Percentiles rank a stretch among this genome's conserved stretches.
Conservation (phyloP, 805 yeast genomes). For the Grigorovia humatica region DNA sequence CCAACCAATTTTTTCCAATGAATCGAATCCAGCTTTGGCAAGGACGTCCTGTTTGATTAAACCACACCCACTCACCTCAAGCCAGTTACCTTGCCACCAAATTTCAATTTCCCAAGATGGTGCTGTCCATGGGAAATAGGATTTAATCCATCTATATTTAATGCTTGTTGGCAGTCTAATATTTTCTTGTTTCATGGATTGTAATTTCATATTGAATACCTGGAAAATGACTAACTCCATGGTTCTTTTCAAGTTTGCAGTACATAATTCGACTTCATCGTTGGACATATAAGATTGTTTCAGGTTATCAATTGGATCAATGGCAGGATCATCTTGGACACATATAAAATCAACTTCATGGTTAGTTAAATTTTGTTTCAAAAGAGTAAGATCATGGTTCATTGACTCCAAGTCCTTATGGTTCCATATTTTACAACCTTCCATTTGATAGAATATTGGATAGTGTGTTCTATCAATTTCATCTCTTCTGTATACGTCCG, state of each 20-base stretch:
- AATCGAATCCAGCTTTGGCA: slow-evolving; percentile 54
- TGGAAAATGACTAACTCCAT: slow-evolving; percentile 73
- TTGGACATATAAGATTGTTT: slow-evolving; percentile 69
- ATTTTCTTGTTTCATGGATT: slow-evolving; percentile 27
- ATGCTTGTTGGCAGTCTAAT: slow-evolving; percentile 48
- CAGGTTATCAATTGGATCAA: slow-evolving; percentile 47
- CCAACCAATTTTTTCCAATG: slow-evolving; percentile 69
- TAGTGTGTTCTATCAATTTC: slow-evolving; percentile 93
- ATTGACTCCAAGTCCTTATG: slow-evolving; percentile 38
- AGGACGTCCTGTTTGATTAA: slow-evolving; percentile 72
- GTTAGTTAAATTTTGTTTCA: slow-evolving; percentile 39
- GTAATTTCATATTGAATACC: slow-evolving; percentile 46
- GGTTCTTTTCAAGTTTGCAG: slow-evolving; percentile 75
- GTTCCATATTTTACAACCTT: slow-evolving; percentile 86
- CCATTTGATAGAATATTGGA: slow-evolving; percentile 97
- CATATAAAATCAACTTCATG: slow-evolving; percentile 18
- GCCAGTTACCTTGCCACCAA: slow-evolving; percentile 98
- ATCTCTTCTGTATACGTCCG: slow-evolving; percentile 93
- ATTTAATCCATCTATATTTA: slow-evolving; percentile 88
- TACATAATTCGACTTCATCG: slow-evolving; percentile 56
- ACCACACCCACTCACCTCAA: slow-evolving; percentile 95
- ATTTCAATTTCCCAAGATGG: slow-evolving; percentile 98
- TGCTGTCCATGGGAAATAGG: slow-evolving; percentile 95
- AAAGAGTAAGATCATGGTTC: slow-evolving; percentile 45
- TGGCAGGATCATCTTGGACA: slow-evolving; percentile 63